A percentile compares a stretch with the other conserved stretches of the same genome.
phyloP scores from a whole-genome alignment of 2,329 filamentous ascomycete species.

The Pyrenophora seminiperda region DNA sequence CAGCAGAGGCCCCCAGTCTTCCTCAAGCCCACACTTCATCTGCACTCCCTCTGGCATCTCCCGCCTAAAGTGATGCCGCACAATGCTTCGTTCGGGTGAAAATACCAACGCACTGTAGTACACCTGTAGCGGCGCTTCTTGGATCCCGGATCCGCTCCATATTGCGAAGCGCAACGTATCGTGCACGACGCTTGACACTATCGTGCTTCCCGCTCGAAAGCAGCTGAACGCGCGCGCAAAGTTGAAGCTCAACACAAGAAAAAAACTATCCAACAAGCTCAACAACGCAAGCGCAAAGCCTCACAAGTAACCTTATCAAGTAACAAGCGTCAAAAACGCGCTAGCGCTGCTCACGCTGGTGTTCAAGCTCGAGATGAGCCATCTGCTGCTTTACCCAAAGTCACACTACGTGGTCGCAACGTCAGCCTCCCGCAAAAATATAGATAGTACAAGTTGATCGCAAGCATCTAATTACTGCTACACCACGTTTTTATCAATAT shows the following conservation, averaged over 20 bases:
- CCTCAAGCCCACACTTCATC: not conserved
- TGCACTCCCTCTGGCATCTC: constrained; percentile 2
- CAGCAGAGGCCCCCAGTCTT: not conserved
- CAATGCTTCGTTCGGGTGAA: constrained; percentile 1
- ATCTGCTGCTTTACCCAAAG: not conserved
- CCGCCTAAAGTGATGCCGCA: not conserved
- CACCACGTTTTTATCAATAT: not conserved
- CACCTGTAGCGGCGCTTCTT: not conserved
- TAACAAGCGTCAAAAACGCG: not conserved
- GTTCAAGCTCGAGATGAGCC: not conserved
- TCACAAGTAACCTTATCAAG: not conserved
- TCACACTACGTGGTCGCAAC: not conserved
- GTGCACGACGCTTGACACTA: not conserved
- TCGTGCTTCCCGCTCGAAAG: not conserved
- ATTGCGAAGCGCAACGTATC: not conserved
- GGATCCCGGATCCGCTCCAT: not conserved
- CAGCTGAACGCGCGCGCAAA: not conserved
- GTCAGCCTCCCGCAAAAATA: not conserved
- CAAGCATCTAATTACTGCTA: not conserved
- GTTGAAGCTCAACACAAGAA: not conserved
- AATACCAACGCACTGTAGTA: not conserved
- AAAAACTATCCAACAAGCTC: not conserved
- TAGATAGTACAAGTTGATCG: not conserved
- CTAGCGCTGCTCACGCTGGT: not conserved
- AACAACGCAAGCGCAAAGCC: not conserved